Base-by-base conservation (phyloP, 1,139 yeast genomes). In the Pichia sp. region DNA sequence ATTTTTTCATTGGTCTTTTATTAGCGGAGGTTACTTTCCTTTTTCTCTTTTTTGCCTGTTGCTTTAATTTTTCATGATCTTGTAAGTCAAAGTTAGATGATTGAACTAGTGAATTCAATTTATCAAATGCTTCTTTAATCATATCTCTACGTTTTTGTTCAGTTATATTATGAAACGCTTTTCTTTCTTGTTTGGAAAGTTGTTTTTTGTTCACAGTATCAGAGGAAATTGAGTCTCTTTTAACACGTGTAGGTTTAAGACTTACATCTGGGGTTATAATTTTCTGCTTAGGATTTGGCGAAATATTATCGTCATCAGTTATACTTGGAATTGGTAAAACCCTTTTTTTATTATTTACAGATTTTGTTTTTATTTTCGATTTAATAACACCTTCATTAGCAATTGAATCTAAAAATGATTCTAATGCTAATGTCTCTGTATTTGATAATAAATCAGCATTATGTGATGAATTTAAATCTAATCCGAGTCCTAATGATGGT, bases 81-180 rank as follows among this genome's bases (percentile, higher is more conserved):
- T 46, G 60, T 4, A 50, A 48, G 30, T 53, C 51, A 16, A 47
- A 44, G 16, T 46, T 57, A 0, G 61, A 56, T 22, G 37, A 53
- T 5, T 51, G 54, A 4, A 68, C 63, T 6, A 66, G 60, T 5
- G 61, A 52, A 30, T 60, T 65, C 63, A 81, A 48, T 65, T 70
- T 59, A 47, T 79, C 82, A 60, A 79, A 80, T 0, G 85, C 80
- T 34, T 70, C 67, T 63, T 85, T 85, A 61, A 90, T 86, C 56
- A 76, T 66, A 53, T 79, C 82, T 42, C 96, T 72, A 49, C 96
- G 74, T 58, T 79, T 77, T 65, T 86, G 88, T 63, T 87, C 96
- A 46, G 86, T 79, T 44, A 78, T 72, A 8, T 85, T 80, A 63
- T 87, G 96, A 59, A 84, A 83, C 47, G 73, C 63, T 48, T 92